Base-by-base conservation (phyloP, 495 filamentous ascomycete species). In the Peziza echinospora region DNA sequence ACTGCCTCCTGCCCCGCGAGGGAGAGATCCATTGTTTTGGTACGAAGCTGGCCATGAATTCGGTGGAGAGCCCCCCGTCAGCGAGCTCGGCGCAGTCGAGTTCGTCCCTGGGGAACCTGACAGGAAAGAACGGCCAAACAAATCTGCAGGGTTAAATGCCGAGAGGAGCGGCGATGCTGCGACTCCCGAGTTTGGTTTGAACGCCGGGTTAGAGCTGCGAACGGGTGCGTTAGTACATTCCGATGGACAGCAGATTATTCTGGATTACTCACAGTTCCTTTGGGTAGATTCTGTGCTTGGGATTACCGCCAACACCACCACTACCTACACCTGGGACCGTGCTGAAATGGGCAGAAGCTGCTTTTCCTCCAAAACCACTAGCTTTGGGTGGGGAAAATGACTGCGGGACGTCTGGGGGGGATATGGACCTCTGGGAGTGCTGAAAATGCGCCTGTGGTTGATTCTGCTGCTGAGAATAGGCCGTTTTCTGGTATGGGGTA, bases 21-120 rank as follows among this genome's bases (percentile, higher is more conserved):
- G 48, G 47, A 49, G 41, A 43, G 41, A 43, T 17, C 16, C 41
- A 21, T 37, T 37, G 30, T 37, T 37, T 37, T 11, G 3, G 30
- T 59, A 59, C n/a, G 56, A 59, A 46, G 56, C 57, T 13, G 57
- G 53, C 41, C 41, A 43, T 17, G 53, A 54, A 44, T 53, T 59
- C 5, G 57, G 57, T 22, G 57, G 57, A 28, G 56, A 55, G 11
- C 40, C 52, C 40, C 51, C 58, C 19, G 47, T 56, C 42, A 55
- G 53, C 22, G 56, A 47, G 25, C 53, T 56, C 16, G n/a, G 41
- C 10, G 41, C 41, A 11, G 41, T 43, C 4, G 41, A 23, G 11
- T 22, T 23, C 21, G n/a, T 19, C 10, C 16, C 21, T 43, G 41
- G 41, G 41, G 56, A 59, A 28, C 37, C 50, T 16, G 56, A 59